Evolutionary conservation across 208 protist species (phyloP).

Genomic region (Leptomonas seymouri): DNA sequence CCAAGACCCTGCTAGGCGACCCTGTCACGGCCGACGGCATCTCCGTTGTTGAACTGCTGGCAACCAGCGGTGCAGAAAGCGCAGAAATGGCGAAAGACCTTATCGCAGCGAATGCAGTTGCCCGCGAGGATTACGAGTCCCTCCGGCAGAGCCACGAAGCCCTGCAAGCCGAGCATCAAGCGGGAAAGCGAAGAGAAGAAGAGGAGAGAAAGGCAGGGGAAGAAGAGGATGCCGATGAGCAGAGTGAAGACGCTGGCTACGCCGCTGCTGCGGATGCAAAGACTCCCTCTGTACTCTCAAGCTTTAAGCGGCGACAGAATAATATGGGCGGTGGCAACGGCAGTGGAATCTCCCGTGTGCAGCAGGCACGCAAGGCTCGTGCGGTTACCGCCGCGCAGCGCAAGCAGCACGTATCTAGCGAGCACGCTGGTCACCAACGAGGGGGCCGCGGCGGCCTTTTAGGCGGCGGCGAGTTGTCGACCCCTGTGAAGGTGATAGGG

Average conservation of each 20-base stretch:
- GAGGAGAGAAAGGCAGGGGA: conserved; percentile 17
- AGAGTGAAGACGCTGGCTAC: not conserved
- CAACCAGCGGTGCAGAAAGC: not conserved
- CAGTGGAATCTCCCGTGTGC: conserved; percentile 37
- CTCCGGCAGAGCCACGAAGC: conserved; percentile 11
- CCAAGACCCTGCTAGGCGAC: conserved; percentile 7
- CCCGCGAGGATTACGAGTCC: not conserved
- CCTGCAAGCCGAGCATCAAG: conserved; percentile 2
- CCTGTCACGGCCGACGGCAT: not conserved
- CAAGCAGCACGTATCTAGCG: conserved; percentile 9
- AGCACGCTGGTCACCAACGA: not conserved
- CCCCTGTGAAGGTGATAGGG: conserved; percentile 21
- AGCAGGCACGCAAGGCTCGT: conserved; percentile 54
- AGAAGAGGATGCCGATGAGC: conserved; percentile 12
- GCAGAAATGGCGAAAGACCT: conserved; percentile 13
- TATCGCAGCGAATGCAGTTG: not conserved
- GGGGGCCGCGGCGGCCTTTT: conserved; percentile 3
- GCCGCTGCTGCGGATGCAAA: not conserved
- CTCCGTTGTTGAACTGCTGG: conserved; percentile 12
- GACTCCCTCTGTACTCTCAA: not conserved
- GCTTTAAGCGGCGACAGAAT: conserved; percentile 7
- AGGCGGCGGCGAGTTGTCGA: conserved; percentile 17
- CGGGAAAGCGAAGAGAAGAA: conserved; percentile 14
- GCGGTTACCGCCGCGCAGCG: conserved; percentile 26
- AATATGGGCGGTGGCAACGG: not conserved